Conservation (phyloP, 2,329 filamentous ascomycete genomes). For the Arthrinium puccinioides region DNA sequence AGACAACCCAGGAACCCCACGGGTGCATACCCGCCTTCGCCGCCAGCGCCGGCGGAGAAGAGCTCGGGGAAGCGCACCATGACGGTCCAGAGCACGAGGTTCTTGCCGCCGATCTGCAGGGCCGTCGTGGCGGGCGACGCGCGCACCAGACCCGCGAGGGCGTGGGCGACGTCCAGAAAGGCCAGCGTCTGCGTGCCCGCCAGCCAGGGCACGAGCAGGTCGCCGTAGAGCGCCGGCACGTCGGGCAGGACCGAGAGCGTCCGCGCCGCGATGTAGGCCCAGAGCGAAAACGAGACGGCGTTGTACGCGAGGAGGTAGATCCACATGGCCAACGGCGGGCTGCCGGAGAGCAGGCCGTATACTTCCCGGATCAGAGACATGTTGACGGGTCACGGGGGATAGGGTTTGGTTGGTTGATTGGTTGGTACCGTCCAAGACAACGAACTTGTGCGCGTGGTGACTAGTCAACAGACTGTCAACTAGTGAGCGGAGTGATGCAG, state of each 20-base stretch:
- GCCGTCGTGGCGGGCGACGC: slow-evolving; percentile 56
- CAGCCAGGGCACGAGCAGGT: slow-evolving; percentile 4
- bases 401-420: too few relatives aligned
- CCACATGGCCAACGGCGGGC: neutral
- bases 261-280: slow-evolving; percentile 7
- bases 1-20: slow-evolving; percentile 46
- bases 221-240: neutral
- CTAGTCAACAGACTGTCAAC: too few relatives aligned
- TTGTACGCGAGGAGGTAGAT: slow-evolving; percentile 24
- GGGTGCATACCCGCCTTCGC: slow-evolving; percentile 26
- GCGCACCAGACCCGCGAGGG: slow-evolving; percentile 52
- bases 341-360: too few relatives aligned
- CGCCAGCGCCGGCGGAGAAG: neutral
- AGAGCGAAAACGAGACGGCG: slow-evolving; percentile 13
- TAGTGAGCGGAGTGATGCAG: too few relatives aligned
- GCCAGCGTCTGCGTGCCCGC: slow-evolving; percentile 43
- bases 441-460: too few relatives aligned
- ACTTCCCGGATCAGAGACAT: too few relatives aligned
- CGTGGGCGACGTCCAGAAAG: slow-evolving; percentile 54
- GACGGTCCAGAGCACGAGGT: slow-evolving; percentile 60
- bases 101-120: slow-evolving; percentile 59
- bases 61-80: slow-evolving; percentile 38
- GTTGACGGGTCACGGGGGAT: too few relatives aligned
- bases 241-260: neutral
- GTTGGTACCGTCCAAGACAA: too few relatives aligned